Evolutionary conservation across 2,329 filamentous ascomycete genomes (phyloP), one percentile per base, ranked within the genome.

Genomic region (Monosporascus sp.): DNA sequence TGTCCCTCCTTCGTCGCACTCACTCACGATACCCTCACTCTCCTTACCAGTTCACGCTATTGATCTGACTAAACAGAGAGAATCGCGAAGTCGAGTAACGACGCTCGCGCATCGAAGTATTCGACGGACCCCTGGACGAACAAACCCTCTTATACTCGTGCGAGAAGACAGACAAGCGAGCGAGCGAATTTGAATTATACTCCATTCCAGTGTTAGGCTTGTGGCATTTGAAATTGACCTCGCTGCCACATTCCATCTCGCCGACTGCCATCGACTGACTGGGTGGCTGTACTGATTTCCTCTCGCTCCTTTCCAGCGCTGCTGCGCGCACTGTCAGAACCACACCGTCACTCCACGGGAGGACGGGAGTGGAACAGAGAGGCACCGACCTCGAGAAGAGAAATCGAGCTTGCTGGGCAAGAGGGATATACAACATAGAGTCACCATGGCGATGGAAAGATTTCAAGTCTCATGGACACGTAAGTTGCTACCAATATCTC

Each of bases 401-500:
- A 9, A n/a, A n/a, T 14, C 17, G 43, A 19, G 22, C 17, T 27
- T 46, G 14, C 20, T n/a, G 43, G 11, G 11, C 24, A 27, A 46
- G 43, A 46, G 43, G 26, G 50, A 60, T 26, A 55, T 34, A 54
- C 52, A 44, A 58, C 22, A 60, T 54, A 54, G 56, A 49, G 53
- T 58, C 57, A 61, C 54, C 51, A 52, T 53, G 54, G 60, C 52
- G 48, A 41, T 40, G 56, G 62, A 61, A 61, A 56, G 63, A 49
- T 67, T 66, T 55, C 63, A 63, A 58, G 52, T 68, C 37, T 64
- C 65, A 34, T 67, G 65, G 65, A 67, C 66, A 54, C 66, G 66
- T 68, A 59, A 67, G 66, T 67, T 6, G 22, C 3, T 27, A 14
- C 36, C 11, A 17, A 16, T 5, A 40, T 17, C 49, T 27, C 31